Conservation (phyloP, 257 asterid genomes). For the Fraxinus pennsylvanica region DNA sequence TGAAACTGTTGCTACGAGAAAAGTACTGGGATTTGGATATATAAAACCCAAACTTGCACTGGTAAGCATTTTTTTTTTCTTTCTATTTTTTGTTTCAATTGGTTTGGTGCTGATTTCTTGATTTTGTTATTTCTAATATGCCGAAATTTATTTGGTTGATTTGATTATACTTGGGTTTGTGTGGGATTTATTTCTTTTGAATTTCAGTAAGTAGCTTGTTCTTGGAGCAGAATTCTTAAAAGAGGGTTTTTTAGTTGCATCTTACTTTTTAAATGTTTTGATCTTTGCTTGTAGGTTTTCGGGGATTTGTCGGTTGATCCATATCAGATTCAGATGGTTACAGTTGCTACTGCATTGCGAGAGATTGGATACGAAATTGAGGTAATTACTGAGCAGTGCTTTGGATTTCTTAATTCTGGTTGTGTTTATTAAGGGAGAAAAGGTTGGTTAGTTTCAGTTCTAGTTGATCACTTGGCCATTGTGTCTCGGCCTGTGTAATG, state of each 20-base stretch:
- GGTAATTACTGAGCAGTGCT: constrained; percentile 43
- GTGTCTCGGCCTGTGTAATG: background rate
- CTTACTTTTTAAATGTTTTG: background rate
- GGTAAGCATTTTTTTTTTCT: constrained; percentile 40
- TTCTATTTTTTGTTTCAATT: background rate
- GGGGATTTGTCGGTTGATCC: constrained; percentile 79
- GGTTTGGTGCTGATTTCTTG: background rate
- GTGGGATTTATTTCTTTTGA: background rate
- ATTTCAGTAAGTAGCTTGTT: constrained; percentile 11
- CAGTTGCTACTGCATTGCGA: constrained; percentile 65
- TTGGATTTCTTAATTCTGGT: constrained; percentile 14
- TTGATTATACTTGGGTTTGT: background rate
- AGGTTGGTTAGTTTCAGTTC: background rate
- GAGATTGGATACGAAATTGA: constrained; percentile 85
- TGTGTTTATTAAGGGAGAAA: background rate
- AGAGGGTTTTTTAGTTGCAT: background rate
- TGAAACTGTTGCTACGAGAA: constrained; percentile 42
- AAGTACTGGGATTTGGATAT: constrained; percentile 55
- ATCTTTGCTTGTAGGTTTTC: constrained; percentile 58
- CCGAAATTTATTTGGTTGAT: background rate
- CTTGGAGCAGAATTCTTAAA: constrained; percentile 16
- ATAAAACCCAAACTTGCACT: constrained; percentile 78
- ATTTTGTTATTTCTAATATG: background rate
- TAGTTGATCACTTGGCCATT: background rate
- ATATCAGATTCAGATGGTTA: constrained; percentile 80